These are phyloP conservation scores for Penicillium simplicissimum DNA, from an alignment of 495 filamentous ascomycete species.

Conservation along the genomic window DNA sequence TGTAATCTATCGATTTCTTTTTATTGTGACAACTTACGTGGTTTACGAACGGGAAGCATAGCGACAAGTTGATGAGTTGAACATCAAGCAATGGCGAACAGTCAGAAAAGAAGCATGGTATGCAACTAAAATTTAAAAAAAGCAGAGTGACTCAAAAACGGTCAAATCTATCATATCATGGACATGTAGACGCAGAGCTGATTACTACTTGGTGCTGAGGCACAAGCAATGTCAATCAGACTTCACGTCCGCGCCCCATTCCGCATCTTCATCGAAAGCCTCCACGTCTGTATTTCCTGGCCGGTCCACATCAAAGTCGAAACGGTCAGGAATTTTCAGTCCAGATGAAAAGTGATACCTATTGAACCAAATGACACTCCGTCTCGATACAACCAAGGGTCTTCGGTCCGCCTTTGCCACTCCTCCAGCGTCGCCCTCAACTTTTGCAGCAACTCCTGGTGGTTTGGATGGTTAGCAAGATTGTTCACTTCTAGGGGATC, in stretches of 20 bases:
- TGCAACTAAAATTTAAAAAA: too few species aligned
- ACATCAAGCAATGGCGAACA: too few species aligned
- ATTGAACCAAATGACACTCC: constrained; percentile 34
- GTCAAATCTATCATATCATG: not conserved
- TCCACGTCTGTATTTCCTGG: not conserved
- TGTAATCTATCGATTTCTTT: too few species aligned
- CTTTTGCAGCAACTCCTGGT: constrained; percentile 22
- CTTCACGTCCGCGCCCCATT: not conserved
- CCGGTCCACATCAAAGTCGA: constrained; percentile 36
- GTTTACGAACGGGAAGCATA: too few species aligned
- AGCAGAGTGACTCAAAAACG: too few species aligned
- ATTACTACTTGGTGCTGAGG: not conserved
- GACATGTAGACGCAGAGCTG: not conserved
- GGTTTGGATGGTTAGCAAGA: constrained; percentile 28
- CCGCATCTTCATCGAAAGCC: not conserved
- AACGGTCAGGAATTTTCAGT: constrained; percentile 39
- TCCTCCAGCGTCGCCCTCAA: constrained; percentile 31
- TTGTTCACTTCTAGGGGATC: constrained; percentile 44
- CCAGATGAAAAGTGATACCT: constrained; percentile 33
- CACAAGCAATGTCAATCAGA: not conserved
- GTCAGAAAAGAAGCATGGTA: too few species aligned
- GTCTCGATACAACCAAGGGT: constrained; percentile 46
- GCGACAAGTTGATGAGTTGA: too few species aligned
- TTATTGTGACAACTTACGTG: too few species aligned
- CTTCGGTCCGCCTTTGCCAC: constrained; percentile 43